Conservation (phyloP, 805 yeast species). For the Kluyveromyces wickerhamii region DNA sequence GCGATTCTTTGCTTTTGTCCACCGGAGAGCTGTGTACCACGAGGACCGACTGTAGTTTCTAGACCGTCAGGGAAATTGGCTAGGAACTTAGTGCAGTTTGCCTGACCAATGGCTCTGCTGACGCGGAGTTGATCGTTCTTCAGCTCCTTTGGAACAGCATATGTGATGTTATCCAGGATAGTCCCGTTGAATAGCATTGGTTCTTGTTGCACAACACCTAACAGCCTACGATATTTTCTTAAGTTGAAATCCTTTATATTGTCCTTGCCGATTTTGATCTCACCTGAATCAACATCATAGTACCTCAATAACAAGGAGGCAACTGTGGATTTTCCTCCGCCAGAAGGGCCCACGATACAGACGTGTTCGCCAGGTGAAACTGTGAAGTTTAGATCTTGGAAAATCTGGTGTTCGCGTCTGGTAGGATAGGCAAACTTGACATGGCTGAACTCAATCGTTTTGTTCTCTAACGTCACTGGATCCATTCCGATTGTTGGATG, state of each 20-base stretch:
- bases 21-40: slow-evolving; percentile 85
- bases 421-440: slow-evolving; percentile 79
- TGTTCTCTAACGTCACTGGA: slow-evolving; percentile 25
- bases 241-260: slow-evolving; percentile 59
- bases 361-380: slow-evolving; percentile 79
- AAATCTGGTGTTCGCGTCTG: slow-evolving; percentile 62
- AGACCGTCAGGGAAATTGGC: slow-evolving; percentile 71
- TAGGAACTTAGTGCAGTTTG: slow-evolving; percentile 68
- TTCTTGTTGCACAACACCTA: slow-evolving; percentile 93
- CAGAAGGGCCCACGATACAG: slow-evolving; percentile 95
- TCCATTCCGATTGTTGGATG: slow-evolving; percentile 53
- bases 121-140: slow-evolving; percentile 56
- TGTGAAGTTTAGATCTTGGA: slow-evolving; percentile 48
- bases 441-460: slow-evolving; percentile 47
- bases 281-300: slow-evolving; percentile 70
- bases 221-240: slow-evolving; percentile 59
- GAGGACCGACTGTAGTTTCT: slow-evolving; percentile 77
- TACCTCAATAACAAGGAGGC: slow-evolving; percentile 72
- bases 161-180: slow-evolving; percentile 71
- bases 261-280: slow-evolving; percentile 54
- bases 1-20: slow-evolving; percentile 95
- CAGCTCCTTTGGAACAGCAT: slow-evolving; percentile 46
- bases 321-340: slow-evolving; percentile 90
- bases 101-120: slow-evolving; percentile 51
- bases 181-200: slow-evolving; percentile 85